Evolutionary conservation across 805 yeast species (phyloP), one percentile per base, ranked within the genome.

Genomic region (Cyberlindnera maclurae): DNA sequence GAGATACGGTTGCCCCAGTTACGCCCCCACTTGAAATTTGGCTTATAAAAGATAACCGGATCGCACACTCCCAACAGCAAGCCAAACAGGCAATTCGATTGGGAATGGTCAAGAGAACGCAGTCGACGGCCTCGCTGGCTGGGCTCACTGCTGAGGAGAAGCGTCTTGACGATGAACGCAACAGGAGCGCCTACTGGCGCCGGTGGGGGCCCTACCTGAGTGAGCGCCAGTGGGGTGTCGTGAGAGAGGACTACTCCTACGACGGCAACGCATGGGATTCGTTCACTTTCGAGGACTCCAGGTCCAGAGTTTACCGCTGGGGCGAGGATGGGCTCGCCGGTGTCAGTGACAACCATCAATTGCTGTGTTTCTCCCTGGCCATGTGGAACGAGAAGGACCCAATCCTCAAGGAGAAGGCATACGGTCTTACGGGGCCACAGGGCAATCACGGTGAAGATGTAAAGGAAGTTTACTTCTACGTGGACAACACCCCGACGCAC

Each of bases 391-490:
- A 84, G 48, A 68, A 85, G 49, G 97, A 88, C 62, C 79, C 75
- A 31, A 74, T 86, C 49, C 69, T 88, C 59, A 88, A 88, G 61
- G 97, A 88, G 57, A 79, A 86, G 47, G 68, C 83, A 45, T 88
- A 80, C 59, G 97, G 97, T 2, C 72, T 87, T 29, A 87, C 96
- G 20, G 94, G 94, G 37, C 87, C 85, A 12, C 89, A 88, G 58
- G 97, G 96, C 11, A 89, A 89, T 59, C 97, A 88, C 59, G 97
- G 97, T 40, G 97, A 88, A 58, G 97, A 88, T 59, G 96, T 86
- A 43, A 88, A 88, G 63, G 94, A 84, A 55, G 60, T 79, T 48
- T 84, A 84, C 58, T 88, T 77, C 57, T 87, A 88, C 55, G 69
- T 88, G 44, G 97, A 88, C 63, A 88, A 86, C 62, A 84, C 94